phyloP scores from a whole-genome alignment of 2,329 filamentous ascomycete species.

The Aspergillus transmontanensis region DNA sequence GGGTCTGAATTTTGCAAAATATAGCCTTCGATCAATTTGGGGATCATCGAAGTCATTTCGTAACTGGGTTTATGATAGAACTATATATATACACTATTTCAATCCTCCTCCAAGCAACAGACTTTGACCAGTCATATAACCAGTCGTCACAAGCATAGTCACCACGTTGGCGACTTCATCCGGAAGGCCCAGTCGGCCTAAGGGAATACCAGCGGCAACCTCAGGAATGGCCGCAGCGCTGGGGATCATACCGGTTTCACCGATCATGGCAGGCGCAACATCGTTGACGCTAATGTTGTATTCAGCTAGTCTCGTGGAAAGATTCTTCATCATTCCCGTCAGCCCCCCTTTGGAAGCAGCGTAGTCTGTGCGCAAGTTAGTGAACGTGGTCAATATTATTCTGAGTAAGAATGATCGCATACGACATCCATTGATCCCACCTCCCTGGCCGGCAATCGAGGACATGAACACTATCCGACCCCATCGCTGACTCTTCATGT shows the following conservation, averaged over 20 bases:
- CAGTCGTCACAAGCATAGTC: slow-evolving; percentile 62
- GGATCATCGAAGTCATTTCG: slow-evolving; percentile 22
- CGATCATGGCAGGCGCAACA: slow-evolving; percentile 70
- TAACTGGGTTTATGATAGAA: neutral
- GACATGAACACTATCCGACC: slow-evolving; percentile 67
- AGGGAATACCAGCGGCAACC: slow-evolving; percentile 61
- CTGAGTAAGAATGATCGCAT: slow-evolving; percentile 17
- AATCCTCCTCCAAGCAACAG: slow-evolving; percentile 56
- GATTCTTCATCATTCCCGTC: slow-evolving; percentile 66
- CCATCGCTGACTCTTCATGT: slow-evolving; percentile 63
- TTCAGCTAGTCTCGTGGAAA: slow-evolving; percentile 61
- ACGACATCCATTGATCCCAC: slow-evolving; percentile 65
- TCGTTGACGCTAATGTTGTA: slow-evolving; percentile 68
- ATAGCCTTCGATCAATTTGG: neutral
- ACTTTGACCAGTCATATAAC: slow-evolving; percentile 62
- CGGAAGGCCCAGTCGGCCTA: slow-evolving; percentile 60
- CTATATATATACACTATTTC: slow-evolving; percentile 38
- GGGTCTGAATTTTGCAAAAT: neutral
- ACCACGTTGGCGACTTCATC: slow-evolving; percentile 64
- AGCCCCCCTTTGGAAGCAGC: slow-evolving; percentile 65
- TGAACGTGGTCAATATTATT: neutral
- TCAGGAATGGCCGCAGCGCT: slow-evolving; percentile 60
- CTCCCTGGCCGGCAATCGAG: slow-evolving; percentile 64
- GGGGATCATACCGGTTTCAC: slow-evolving; percentile 65
- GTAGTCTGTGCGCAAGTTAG: slow-evolving; percentile 38